Evolutionary conservation across 305 asterid genomes (phyloP).

Genomic region (Stenogyne calaminthoides): DNA sequence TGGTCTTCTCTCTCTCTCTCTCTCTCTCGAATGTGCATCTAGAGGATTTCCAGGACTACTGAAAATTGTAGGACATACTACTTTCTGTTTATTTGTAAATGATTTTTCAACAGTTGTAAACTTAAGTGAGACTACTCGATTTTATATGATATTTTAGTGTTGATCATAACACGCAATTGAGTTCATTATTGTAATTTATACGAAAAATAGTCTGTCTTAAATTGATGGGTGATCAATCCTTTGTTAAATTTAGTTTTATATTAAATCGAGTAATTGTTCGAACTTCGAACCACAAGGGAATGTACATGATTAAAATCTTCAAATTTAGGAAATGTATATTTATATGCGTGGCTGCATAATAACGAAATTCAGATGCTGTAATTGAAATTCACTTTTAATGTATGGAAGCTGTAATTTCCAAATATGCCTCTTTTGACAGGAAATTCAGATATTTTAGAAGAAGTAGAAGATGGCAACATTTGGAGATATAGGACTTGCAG

Average conservation of each 20-base stretch:
- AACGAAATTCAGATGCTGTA: background rate
- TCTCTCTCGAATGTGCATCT: background rate
- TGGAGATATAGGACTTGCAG: slow-evolving; percentile 79
- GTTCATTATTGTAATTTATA: background rate
- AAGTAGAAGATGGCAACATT: slow-evolving; percentile 84
- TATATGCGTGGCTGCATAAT: background rate
- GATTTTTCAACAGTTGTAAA: background rate
- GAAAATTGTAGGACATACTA: background rate
- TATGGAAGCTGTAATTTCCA: slow-evolving; percentile 1
- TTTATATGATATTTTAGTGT: background rate
- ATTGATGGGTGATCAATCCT: background rate
- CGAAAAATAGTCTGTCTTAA: background rate
- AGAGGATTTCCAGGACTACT: slow-evolving; percentile 10
- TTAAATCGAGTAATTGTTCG: background rate
- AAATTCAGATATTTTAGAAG: slow-evolving; percentile 29
- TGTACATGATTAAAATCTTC: background rate
- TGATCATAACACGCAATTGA: background rate
- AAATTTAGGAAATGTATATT: background rate
- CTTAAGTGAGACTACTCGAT: background rate
- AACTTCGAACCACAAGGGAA: background rate
- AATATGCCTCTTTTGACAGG: slow-evolving; percentile 31
- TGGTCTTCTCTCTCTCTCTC: background rate
- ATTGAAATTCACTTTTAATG: slow-evolving; percentile 26
- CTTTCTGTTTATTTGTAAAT: background rate
- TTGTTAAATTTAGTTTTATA: background rate